Conservation (phyloP, 2,329 filamentous ascomycete species). For the Triangularia setosa region DNA sequence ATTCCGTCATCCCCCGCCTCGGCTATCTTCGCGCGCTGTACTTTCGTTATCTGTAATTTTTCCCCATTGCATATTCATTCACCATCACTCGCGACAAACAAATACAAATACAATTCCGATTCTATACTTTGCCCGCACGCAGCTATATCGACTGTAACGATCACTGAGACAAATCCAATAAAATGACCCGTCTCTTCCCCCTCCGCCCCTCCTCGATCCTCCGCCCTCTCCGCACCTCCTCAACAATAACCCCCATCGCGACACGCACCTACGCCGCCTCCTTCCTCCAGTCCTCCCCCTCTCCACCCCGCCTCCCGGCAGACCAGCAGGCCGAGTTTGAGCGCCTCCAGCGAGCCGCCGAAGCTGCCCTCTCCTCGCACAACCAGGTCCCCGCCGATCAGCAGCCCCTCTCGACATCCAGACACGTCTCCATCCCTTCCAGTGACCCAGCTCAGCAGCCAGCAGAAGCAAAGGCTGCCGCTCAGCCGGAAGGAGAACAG, state of each 20-base stretch:
- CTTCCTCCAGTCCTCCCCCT: slow-evolving; percentile 53
- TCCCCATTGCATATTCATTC: background rate
- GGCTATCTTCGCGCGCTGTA: background rate
- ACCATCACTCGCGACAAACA: background rate
- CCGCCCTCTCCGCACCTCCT: slow-evolving; percentile 10
- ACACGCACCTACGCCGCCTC: slow-evolving; percentile 11
- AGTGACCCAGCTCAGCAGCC: slow-evolving; percentile 19
- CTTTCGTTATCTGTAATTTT: background rate
- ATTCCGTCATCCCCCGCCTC: slow-evolving; percentile 6
- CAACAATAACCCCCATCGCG: background rate
- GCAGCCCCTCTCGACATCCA: slow-evolving; percentile 23
- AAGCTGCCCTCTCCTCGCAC: slow-evolving; percentile 42
- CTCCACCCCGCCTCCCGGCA: slow-evolving; percentile 82
- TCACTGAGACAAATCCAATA: background rate
- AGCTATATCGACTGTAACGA: background rate
- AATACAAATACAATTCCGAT: no score
- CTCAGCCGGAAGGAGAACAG: slow-evolving; percentile 31
- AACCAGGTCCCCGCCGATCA: slow-evolving; percentile 20
- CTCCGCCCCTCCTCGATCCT: slow-evolving; percentile 2
- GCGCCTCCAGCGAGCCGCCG: slow-evolving; percentile 66
- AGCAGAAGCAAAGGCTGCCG: background rate
- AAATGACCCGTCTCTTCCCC: slow-evolving; percentile 25
- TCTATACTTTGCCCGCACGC: no score
- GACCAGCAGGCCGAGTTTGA: slow-evolving; percentile 90
- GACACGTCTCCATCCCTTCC: slow-evolving; percentile 28